Evolutionary conservation across 192 early-diverging fungal genomes (phyloP), one percentile per base, ranked within the genome.

Genomic region (Coemansia sp.): DNA sequence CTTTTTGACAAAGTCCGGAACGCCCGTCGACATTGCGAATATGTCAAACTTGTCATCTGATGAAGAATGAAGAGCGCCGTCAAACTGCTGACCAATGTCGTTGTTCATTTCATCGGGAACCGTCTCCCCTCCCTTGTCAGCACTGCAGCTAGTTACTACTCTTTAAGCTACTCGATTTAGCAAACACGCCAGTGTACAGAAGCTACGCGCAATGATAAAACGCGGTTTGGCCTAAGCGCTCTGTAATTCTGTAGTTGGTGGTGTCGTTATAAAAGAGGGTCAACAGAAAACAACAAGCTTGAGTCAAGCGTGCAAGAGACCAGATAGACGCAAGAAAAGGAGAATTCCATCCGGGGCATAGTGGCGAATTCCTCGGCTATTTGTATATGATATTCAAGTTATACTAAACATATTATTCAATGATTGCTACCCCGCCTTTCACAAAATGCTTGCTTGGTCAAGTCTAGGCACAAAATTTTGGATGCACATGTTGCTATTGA

Each of bases 1-100:
- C 70, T 82, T 82, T 32, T 82, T 82, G 59, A 82, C 79, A 70
- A 82, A 82, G 53, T 82, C 79, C 0, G 79, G 79, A 15, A 82
- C 79, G 6, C 79, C 79, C 11, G 79, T 82, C 11, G 79, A 72
- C 79, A 82, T 76, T 24, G 73, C 57, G 23, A 82, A 82, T 8
- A 82, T 62, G 22, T 80, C 77, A 74, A 80, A 69, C 53, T 67
- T 69, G 77, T 75, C 77, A 17, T 80, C 69, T 3, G 50, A 29
- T 4, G 68, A 39, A 27, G 72, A n/a, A 62, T 70, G 77, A 55
- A 80, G 32, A 23, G 71, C 77, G n/a, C 67, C 65, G 2, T 70
- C 71, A 7, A 80, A 27, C 2, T 72, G 25, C 24, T 80, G 68
- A 12, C 50, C 62, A 57, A 75, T 53, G 48, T 60, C 56, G 68